A percentile compares a stretch with the other conserved stretches of the same genome.
phyloP scores from a whole-genome alignment of 2,329 filamentous ascomycete genomes.

The Colletotrichum noveboracense region DNA sequence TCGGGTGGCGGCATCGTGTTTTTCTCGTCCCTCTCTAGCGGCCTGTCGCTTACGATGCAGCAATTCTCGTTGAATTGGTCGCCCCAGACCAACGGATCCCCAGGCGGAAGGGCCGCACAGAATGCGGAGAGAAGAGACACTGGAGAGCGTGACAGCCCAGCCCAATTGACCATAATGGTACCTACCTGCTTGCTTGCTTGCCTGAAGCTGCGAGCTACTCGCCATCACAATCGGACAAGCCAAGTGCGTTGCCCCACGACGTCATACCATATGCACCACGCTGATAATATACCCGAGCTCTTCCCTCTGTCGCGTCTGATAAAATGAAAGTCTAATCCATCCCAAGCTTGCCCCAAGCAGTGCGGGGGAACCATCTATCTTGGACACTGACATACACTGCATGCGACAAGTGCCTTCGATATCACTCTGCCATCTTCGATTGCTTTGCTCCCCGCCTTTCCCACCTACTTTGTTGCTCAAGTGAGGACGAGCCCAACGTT shows the following conservation, averaged over 20 bases:
- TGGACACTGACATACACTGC: neutral
- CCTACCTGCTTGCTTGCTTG: neutral
- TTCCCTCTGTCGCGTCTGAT: neutral
- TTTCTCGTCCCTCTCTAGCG: conserved; percentile 5
- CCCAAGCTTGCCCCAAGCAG: conserved; percentile 1
- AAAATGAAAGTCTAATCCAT: conserved; percentile 1
- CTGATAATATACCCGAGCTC: conserved; percentile 5
- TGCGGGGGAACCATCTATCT: neutral
- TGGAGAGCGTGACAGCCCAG: neutral
- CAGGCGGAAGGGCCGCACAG: neutral
- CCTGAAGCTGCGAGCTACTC: neutral
- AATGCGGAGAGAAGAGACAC: neutral
- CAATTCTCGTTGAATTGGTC: conserved; percentile 24
- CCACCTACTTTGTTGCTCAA: neutral
- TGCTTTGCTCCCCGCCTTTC: neutral
- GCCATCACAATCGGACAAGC: neutral
- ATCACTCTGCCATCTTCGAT: neutral
- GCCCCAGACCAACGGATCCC: neutral
- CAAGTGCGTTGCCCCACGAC: conserved; percentile 19
- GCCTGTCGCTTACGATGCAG: neutral
- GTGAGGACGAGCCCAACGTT: neutral
- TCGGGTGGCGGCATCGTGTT: conserved; percentile 3
- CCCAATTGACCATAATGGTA: neutral
- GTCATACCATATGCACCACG: conserved; percentile 11
- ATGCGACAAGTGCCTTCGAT: neutral